phyloP scores from a whole-genome alignment of 805 yeast species.

The Suhomyces tanzawaensis region DNA sequence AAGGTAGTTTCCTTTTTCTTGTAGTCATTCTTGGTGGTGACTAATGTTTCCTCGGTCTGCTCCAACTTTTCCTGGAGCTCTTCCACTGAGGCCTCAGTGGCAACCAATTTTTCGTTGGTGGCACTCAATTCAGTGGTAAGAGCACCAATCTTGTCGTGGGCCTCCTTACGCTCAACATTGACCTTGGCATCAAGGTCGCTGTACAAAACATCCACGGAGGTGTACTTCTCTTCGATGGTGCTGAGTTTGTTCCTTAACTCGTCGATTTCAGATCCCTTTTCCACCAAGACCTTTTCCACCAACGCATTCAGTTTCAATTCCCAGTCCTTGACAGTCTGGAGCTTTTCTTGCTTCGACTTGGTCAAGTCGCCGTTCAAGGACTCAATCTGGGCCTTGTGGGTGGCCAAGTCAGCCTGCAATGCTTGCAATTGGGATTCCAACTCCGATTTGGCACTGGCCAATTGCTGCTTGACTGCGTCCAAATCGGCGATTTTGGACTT shows the following conservation, averaged over 20 bases:
- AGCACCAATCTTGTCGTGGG: neutral
- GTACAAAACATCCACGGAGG: neutral
- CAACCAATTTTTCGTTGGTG: neutral
- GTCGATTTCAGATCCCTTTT: conserved; percentile 21
- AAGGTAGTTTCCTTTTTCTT: too few relatives aligned
- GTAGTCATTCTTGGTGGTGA: neutral
- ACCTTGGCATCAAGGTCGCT: conserved; percentile 1
- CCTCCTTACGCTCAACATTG: neutral
- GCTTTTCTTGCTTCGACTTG: conserved; percentile 6
- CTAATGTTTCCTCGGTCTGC: neutral
- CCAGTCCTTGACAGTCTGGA: conserved; percentile 13
- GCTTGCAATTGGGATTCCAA: conserved; percentile 5
- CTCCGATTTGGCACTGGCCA: conserved; percentile 3
- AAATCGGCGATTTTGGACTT: conserved; percentile 4
- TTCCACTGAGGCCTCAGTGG: neutral
- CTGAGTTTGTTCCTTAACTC: conserved; percentile 4
- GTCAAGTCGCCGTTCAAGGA: conserved; percentile 4
- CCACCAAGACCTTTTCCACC: conserved; percentile 21
- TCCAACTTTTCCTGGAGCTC: neutral
- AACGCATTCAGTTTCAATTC: conserved; percentile 25
- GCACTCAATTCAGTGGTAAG: neutral
- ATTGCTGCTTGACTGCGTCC: conserved; percentile 4
- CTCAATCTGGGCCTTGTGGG: neutral
- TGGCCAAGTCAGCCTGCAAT: neutral
- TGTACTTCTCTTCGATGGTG: neutral